Evolutionary conservation across 176 grass and related monocot species (phyloP).

Genomic region (Carex cristatella): DNA sequence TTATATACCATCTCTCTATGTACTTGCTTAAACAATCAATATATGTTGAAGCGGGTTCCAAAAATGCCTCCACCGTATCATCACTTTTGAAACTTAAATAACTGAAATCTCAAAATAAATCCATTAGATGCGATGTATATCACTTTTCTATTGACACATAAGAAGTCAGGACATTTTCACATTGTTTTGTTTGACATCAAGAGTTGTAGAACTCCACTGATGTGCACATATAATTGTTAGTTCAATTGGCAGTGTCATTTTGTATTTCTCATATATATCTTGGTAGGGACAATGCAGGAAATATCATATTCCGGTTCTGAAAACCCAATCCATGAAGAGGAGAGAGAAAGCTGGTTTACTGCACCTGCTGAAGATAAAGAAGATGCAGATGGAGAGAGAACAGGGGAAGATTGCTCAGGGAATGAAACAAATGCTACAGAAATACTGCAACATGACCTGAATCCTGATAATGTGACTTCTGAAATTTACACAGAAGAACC

Average conservation of each 20-base stretch:
- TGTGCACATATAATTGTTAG: neutral
- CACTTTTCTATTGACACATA: neutral
- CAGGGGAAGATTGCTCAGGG: conserved; percentile 10
- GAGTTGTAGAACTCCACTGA: neutral
- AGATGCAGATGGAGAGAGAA: conserved; percentile 33
- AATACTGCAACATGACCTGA: neutral
- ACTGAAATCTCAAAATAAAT: neutral
- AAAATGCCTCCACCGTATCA: neutral
- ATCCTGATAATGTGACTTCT: neutral
- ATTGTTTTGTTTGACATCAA: neutral
- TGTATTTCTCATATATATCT: conserved; percentile 35
- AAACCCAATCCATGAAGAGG: conserved; percentile 39
- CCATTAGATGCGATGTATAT: neutral
- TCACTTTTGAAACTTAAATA: neutral
- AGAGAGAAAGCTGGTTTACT: conserved; percentile 12
- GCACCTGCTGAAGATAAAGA: conserved; percentile 23
- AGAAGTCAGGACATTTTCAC: neutral
- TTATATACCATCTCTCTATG: neutral
- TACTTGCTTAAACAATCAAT: neutral
- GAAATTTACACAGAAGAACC: neutral
- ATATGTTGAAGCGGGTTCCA: neutral
- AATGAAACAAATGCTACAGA: conserved; percentile 14
- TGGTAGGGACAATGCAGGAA: conserved; percentile 70
- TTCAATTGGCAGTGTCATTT: conserved; percentile 12
- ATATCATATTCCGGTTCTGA: conserved; percentile 30